These are phyloP conservation scores for Tetrahymena elliotti DNA, from an alignment of 73 alveolate genomes.

Conservation along the genomic window DNA sequence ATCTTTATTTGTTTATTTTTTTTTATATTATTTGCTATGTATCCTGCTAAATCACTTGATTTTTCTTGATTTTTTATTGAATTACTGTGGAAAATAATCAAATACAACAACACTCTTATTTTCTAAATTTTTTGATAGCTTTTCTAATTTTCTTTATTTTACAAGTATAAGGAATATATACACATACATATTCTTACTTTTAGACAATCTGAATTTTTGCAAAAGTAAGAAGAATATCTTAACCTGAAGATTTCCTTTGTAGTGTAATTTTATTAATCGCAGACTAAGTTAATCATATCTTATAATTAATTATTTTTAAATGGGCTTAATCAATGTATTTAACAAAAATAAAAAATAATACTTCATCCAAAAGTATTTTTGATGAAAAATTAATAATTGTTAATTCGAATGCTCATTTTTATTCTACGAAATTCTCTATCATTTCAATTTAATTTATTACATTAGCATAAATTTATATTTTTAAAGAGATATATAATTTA, in stretches of 20 bases:
- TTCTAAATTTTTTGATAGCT: not conserved
- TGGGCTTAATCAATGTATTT: not conserved
- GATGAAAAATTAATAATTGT: not conserved
- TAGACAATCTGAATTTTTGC: not conserved
- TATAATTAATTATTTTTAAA: no score
- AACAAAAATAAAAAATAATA: not conserved
- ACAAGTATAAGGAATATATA: not conserved
- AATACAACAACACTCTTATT: not conserved
- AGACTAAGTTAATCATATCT: not conserved
- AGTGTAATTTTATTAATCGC: not conserved
- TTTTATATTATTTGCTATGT: not conserved
- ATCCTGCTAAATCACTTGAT: not conserved
- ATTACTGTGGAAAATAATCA: not conserved
- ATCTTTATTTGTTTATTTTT: not conserved
- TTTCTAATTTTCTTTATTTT: not conserved
- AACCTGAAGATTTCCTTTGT: not conserved
- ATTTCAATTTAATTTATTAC: no score
- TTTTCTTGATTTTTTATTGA: not conserved
- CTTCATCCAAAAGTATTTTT: not conserved
- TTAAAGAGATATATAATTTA: no score
- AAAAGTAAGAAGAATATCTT: not conserved
- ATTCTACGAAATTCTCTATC: no score
- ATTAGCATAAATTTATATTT: no score
- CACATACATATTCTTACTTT: not conserved
- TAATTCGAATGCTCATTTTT: no score